These are phyloP conservation scores for Neospermospora avenae DNA, from an alignment of 2,329 filamentous ascomycete genomes.

Conservation along the genomic window DNA sequence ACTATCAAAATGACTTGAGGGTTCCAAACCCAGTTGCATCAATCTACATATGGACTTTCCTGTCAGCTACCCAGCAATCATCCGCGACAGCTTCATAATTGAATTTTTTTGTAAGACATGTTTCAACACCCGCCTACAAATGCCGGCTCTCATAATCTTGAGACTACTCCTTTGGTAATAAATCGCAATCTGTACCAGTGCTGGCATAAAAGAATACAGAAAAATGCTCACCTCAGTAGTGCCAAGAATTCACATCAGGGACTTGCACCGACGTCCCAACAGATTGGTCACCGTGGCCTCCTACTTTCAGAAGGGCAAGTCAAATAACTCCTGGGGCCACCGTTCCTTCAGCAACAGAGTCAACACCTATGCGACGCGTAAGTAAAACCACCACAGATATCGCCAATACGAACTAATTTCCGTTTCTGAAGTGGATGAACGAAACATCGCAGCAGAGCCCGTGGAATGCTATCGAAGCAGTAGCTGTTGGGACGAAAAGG, in stretches of 20 bases:
- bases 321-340: not conserved
- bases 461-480: conserved; percentile 3
- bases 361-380: not conserved
- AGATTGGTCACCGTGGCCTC: not conserved
- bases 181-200: not conserved
- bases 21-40: too few relatives aligned
- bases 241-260: not conserved
- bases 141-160: not conserved
- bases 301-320: not conserved
- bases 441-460: conserved; percentile 3
- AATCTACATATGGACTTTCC: too few relatives aligned
- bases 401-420: not conserved
- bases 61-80: too few relatives aligned
- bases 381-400: not conserved
- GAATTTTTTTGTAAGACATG: not conserved
- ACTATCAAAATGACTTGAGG: too few relatives aligned
- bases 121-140: not conserved
- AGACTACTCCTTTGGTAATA: not conserved
- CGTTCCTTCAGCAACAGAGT: not conserved
- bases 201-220: not conserved
- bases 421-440: conserved; percentile 3
- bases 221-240: not conserved
- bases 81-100: not conserved
- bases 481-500: not conserved
- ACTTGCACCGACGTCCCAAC: not conserved